These are phyloP conservation scores for Chiua sp. DNA, from an alignment of 1,284 basidiomycete genomes.

Conservation along the genomic window DNA sequence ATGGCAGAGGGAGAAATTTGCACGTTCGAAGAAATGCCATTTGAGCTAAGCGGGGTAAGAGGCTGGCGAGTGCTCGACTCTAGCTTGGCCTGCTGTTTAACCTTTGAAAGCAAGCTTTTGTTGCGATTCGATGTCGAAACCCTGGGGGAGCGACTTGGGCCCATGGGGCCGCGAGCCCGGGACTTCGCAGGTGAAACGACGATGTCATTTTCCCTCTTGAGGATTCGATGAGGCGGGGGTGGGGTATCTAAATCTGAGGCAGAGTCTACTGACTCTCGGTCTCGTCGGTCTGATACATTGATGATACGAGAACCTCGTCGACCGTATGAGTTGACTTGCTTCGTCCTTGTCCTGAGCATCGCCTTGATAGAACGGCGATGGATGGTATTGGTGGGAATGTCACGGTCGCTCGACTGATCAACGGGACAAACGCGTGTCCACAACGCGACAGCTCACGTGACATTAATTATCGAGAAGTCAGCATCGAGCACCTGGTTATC, in stretches of 20 bases:
- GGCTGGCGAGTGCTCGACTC: constrained; percentile 29
- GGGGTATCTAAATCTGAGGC: constrained; percentile 14
- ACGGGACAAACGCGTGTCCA: constrained; percentile 9
- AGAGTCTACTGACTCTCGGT: constrained; percentile 25
- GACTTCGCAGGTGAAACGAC: constrained; percentile 29
- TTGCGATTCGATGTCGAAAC: constrained; percentile 20
- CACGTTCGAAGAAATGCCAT: constrained; percentile 16
- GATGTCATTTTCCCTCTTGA: constrained; percentile 32
- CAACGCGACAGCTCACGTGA: constrained; percentile 34
- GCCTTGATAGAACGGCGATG: background rate
- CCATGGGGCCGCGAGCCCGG: constrained; percentile 16
- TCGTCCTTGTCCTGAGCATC: constrained; percentile 64
- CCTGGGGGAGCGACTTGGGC: constrained; percentile 20
- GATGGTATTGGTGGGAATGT: background rate
- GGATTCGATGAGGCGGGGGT: constrained; percentile 6
- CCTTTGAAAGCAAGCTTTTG: constrained; percentile 16
- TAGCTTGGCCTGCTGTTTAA: constrained; percentile 14
- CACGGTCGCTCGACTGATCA: background rate
- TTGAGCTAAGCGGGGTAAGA: constrained; percentile 36
- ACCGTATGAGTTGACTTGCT: constrained; percentile 74
- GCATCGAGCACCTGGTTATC: background rate
- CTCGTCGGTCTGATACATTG: constrained; percentile 47
- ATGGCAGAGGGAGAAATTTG: constrained; percentile 1
- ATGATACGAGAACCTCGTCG: constrained; percentile 69
- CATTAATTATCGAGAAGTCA: constrained; percentile 27